Evolutionary conservation across 768 basidiomycete genomes (phyloP).

Genomic region (Antrodiella citrinella): DNA sequence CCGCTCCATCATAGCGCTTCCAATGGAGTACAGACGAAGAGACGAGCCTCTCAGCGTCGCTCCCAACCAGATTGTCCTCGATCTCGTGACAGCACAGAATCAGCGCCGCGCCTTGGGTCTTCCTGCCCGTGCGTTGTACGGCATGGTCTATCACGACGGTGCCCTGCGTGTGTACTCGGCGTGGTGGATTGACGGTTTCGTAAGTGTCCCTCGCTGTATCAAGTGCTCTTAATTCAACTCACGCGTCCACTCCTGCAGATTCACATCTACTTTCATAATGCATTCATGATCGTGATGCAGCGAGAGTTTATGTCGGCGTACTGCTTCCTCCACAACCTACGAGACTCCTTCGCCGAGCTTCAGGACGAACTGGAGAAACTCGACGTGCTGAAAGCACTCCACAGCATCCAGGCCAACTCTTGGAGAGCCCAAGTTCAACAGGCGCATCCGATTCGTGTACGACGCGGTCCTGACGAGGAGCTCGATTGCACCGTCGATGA

Average conservation of each 20-base stretch:
- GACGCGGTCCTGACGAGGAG: no score
- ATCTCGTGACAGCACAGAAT: not conserved
- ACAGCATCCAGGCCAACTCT: not conserved
- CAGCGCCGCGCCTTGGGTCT: not conserved
- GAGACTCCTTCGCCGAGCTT: not conserved
- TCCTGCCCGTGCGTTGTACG: not conserved
- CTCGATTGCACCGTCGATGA: not conserved
- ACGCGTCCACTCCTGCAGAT: not conserved
- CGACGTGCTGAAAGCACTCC: not conserved
- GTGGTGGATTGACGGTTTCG: not conserved
- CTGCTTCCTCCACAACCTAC: not conserved
- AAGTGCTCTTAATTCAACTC: no score
- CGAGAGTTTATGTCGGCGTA: not conserved
- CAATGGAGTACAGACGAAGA: not conserved
- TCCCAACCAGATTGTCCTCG: not conserved
- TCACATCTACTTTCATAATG: not conserved
- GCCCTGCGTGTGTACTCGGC: not conserved
- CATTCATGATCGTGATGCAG: not conserved
- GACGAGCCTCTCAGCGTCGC: not conserved
- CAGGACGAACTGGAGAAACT: not conserved
- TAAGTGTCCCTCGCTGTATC: not conserved
- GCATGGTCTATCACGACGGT: not conserved
- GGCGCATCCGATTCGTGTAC: no score
- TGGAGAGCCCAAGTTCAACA: not conserved
- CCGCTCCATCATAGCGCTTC: not conserved